A percentile compares a stretch with the other conserved stretches of the same genome.
These are phyloP conservation scores for Botrytis squamosa DNA, from an alignment of 2,329 filamentous ascomycete genomes.

Conservation along the genomic window DNA sequence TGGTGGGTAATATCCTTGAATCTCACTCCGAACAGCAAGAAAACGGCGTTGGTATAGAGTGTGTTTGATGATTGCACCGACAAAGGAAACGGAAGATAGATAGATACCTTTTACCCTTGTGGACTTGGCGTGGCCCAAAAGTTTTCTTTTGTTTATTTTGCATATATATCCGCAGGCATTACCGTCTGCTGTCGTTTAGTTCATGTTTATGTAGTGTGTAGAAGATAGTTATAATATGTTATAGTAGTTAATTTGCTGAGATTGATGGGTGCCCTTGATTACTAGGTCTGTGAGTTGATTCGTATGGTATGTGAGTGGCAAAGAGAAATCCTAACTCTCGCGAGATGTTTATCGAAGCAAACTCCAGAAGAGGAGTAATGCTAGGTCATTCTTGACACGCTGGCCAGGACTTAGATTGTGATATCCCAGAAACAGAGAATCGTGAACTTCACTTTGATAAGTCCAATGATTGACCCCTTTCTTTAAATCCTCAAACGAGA, in stretches of 20 bases:
- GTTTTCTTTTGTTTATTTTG: not conserved
- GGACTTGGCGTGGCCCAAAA: not conserved
- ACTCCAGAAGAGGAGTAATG: not conserved
- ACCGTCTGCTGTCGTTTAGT: not conserved
- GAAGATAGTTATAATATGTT: not conserved
- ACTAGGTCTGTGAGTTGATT: not conserved
- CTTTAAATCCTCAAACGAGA: not conserved
- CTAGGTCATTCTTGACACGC: not conserved
- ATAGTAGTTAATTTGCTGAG: not conserved
- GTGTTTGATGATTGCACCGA: not conserved
- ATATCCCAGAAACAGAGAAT: not conserved
- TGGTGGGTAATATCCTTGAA: not conserved
- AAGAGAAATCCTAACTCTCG: not conserved
- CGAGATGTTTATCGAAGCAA: not conserved
- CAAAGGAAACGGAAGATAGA: not conserved
- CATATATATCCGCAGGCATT: not conserved
- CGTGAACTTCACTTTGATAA: not conserved
- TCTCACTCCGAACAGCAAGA: constrained; percentile 1
- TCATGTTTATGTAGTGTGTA: not conserved
- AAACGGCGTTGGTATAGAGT: not conserved
- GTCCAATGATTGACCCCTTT: not conserved
- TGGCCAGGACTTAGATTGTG: not conserved
- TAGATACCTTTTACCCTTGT: not conserved
- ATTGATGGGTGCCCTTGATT: not conserved
- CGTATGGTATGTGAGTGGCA: not conserved